Percentiles rank a stretch among this genome's conserved stretches.
Conservation (phyloP, 78 protist species). For the Bigelowiella natans region DNA sequence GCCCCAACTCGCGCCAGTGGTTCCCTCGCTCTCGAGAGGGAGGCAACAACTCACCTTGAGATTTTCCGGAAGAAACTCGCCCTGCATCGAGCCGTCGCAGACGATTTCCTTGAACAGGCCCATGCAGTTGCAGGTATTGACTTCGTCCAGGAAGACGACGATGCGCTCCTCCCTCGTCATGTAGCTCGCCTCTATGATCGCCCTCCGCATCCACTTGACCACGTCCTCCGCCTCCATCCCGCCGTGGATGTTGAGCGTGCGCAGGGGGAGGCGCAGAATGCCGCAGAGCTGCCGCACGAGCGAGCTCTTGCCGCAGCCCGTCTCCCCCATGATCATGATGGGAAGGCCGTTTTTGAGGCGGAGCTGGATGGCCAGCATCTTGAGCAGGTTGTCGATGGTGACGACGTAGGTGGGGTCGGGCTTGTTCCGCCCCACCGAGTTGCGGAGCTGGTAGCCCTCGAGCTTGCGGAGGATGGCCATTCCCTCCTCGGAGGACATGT, state of each 20-base stretch:
- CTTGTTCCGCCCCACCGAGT: no score
- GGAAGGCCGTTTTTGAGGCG: slow-evolving; percentile 22
- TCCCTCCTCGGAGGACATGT: background rate
- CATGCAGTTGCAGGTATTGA: slow-evolving; percentile 45
- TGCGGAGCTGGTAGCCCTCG: background rate
- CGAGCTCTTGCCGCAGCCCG: slow-evolving; percentile 55
- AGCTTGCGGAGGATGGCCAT: background rate
- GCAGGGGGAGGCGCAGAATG: background rate
- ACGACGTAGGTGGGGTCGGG: slow-evolving; percentile 8
- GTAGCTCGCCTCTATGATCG: background rate
- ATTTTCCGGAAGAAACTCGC: background rate
- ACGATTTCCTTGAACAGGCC: slow-evolving; percentile 34
- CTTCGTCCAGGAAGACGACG: slow-evolving; percentile 52
- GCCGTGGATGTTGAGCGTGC: slow-evolving; percentile 33
- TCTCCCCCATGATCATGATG: slow-evolving; percentile 53
- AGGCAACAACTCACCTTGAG: no score
- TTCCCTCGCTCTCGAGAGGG: no score
- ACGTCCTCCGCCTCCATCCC: slow-evolving; percentile 36
- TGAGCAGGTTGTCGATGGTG: slow-evolving; percentile 16
- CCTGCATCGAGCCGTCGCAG: slow-evolving; percentile 9
- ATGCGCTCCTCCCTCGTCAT: background rate
- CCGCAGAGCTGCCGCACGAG: slow-evolving; percentile 13
- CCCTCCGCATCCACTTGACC: background rate
- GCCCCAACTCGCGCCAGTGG: no score
- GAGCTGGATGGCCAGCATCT: background rate